Evolutionary conservation across 2,329 filamentous ascomycete species (phyloP), one percentile per base, ranked within the genome.

Genomic region (Chaetomium sp.): DNA sequence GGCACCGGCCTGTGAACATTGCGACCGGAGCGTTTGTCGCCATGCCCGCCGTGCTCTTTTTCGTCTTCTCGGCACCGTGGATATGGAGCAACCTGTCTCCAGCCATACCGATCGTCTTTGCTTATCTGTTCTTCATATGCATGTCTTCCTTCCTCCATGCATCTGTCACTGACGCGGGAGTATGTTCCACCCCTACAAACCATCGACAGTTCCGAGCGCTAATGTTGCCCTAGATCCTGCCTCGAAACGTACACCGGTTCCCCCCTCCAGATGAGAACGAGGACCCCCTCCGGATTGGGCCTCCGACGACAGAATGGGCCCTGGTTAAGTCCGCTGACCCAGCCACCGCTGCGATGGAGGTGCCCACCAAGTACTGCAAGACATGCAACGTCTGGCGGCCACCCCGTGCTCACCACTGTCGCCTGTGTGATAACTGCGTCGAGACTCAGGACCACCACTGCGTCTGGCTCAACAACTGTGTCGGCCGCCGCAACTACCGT

Each of bases 361-460:
- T 99, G 1, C 95, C 95, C 0, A 93, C 94, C 67, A 98, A 99
- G 79, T 97, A 96, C 79, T 99, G 95, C 85, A 94, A 93, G 75
- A 96, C 93, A 21, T 99, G 95, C 82, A 93, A 93, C 73, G 93
- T 99, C 70, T 99, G 95, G 95, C 90, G 95, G 2, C 95, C 95
- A 42, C 93, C 94, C 31, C 91, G 95, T 65, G 93, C 92, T 65
- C 96, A 99, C 75, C 95, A 99, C 79, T 99, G 95, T 78, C 91
- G 95, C 64, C 85, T 97, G 31, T 99, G 95, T 79, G 94, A 99
- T 78, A 97, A 96, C 76, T 99, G 95, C 76, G 87, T 99, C 66
- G 95, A 99, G 77, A 97, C 93, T 0, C 92, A 97, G 70, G 95
- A 99, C 74, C 95, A 99, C 74, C 95, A 99, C 78, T 99, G 95